Evolutionary conservation across 1,284 basidiomycete species (phyloP).

Genomic region (Apiotrichum veenhuisii): DNA sequence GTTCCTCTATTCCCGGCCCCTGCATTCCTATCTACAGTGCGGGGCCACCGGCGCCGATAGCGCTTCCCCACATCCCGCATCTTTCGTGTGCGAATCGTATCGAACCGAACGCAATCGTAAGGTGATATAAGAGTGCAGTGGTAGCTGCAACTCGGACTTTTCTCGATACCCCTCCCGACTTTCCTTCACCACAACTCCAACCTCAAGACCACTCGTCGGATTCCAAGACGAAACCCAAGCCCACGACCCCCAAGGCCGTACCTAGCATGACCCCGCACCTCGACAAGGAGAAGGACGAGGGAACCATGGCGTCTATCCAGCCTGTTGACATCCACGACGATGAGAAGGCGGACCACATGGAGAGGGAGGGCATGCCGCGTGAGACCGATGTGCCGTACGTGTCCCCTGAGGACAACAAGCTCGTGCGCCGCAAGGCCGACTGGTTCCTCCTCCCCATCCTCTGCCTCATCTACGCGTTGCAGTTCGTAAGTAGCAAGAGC

Average conservation of each 20-base stretch:
- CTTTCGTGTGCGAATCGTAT: no score
- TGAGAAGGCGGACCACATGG: not conserved
- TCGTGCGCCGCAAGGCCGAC: constrained; percentile 43
- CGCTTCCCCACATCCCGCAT: not conserved
- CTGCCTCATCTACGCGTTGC: not conserved
- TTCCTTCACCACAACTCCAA: not conserved
- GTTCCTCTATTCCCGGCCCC: not conserved
- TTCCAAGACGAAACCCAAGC: no score
- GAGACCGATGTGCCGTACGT: constrained; percentile 27
- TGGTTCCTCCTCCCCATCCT: constrained; percentile 37
- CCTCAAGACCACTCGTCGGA: no score
- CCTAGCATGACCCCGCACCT: not conserved
- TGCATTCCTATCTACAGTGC: not conserved
- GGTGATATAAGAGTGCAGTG: no score
- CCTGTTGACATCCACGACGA: not conserved
- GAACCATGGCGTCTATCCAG: not conserved
- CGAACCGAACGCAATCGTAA: no score
- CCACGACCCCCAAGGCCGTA: no score
- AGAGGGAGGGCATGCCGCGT: no score
- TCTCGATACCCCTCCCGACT: not conserved
- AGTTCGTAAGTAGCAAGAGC: constrained; percentile 3
- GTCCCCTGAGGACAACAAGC: constrained; percentile 56
- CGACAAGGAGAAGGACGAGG: not conserved
- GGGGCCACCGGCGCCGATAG: not conserved
- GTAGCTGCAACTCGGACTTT: no score